Evolutionary conservation across 257 asterid species (phyloP).

Genomic region (Scutellaria baicalensis): DNA sequence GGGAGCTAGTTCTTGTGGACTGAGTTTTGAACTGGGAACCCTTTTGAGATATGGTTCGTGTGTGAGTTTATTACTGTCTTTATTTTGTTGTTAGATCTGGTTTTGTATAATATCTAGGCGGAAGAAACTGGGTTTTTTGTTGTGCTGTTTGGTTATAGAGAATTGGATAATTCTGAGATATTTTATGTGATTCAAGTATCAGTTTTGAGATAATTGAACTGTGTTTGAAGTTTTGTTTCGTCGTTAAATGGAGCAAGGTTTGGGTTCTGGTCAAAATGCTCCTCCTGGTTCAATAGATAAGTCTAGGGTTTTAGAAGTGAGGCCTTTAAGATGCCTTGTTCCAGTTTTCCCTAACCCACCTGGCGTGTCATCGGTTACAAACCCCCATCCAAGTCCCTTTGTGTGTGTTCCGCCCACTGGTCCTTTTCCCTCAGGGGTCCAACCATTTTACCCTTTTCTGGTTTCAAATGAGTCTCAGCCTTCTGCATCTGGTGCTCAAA

Average conservation of each 20-base stretch:
- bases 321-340: conserved; percentile 72
- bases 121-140: neutral
- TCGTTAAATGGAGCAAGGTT: conserved; percentile 62
- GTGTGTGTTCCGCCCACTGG: conserved; percentile 89
- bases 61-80: neutral
- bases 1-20: conserved; percentile 12
- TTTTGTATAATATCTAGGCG: neutral
- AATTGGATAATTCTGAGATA: neutral
- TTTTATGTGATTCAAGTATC: neutral
- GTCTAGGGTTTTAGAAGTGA: conserved; percentile 67
- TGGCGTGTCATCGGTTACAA: conserved; percentile 39
- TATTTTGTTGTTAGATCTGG: neutral
- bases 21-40: neutral
- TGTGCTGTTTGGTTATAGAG: neutral
- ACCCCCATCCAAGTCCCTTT: conserved; percentile 71
- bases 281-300: conserved; percentile 51
- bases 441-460: conserved; percentile 81
- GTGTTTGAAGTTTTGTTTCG: conserved; percentile 2
- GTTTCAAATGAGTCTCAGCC: conserved; percentile 32
- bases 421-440: conserved; percentile 88
- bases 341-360: conserved; percentile 72
- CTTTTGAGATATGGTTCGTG: conserved; percentile 6
- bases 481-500: conserved; percentile 14
- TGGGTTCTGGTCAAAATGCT: conserved; percentile 34
- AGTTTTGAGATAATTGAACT: neutral